Percentiles rank a stretch among this genome's conserved stretches.
phyloP scores from a whole-genome alignment of 2,329 filamentous ascomycete species.

The Neurospora crassa region DNA sequence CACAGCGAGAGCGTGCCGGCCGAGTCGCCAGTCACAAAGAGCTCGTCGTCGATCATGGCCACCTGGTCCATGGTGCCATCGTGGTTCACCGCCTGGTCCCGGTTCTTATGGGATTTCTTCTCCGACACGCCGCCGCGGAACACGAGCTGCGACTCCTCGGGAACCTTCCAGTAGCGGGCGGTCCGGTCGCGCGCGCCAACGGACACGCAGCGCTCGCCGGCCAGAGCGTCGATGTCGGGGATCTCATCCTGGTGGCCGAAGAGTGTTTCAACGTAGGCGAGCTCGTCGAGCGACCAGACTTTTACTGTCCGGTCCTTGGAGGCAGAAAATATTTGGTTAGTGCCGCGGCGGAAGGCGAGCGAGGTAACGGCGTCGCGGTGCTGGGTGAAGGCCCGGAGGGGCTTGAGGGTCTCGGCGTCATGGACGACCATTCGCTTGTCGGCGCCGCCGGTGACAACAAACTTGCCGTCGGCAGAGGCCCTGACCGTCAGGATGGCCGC shows the following conservation, averaged over 20 bases:
- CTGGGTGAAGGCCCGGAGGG: slow-evolving; percentile 77
- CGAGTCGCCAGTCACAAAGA: slow-evolving; percentile 89
- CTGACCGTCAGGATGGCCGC: slow-evolving; percentile 69
- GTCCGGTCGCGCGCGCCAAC: slow-evolving; percentile 88
- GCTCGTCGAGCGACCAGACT: slow-evolving; percentile 84
- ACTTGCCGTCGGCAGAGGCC: slow-evolving; percentile 82
- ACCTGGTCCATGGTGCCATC: slow-evolving; percentile 89
- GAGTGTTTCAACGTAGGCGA: slow-evolving; percentile 89
- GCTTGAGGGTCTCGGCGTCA: slow-evolving; percentile 69
- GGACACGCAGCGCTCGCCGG: slow-evolving; percentile 80
- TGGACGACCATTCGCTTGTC: slow-evolving; percentile 82
- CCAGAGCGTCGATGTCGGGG: slow-evolving; percentile 71
- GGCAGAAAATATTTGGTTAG: slow-evolving; percentile 86
- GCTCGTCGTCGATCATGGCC: slow-evolving; percentile 77
- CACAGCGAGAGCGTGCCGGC: slow-evolving; percentile 81
- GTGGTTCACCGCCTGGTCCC: slow-evolving; percentile 45
- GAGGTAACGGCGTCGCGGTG: slow-evolving; percentile 83
- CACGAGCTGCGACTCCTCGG: slow-evolving; percentile 89
- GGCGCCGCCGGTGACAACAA: slow-evolving; percentile 78
- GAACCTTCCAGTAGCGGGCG: slow-evolving; percentile 89
- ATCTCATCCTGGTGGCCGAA: slow-evolving; percentile 94
- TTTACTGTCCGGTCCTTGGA: slow-evolving; percentile 91
- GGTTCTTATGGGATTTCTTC: slow-evolving; percentile 38
- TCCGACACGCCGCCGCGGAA: slow-evolving; percentile 69
- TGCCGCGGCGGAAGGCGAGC: slow-evolving; percentile 75